Conservation (phyloP, 2,329 filamentous ascomycete genomes). For the Periconia digitata region DNA sequence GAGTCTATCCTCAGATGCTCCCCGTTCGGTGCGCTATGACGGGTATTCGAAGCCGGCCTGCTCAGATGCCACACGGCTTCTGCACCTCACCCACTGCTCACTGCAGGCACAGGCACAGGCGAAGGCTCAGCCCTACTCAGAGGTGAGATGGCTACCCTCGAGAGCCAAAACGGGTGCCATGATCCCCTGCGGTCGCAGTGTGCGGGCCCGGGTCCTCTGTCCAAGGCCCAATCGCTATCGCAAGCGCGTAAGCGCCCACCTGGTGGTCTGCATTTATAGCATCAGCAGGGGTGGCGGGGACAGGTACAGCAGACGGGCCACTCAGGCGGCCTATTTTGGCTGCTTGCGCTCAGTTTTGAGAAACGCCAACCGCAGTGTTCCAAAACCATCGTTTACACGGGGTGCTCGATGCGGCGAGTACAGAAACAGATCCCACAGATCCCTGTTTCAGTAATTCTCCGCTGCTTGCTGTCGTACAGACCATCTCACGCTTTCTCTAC, state of each 20-base stretch:
- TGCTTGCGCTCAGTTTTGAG: constrained; percentile 25
- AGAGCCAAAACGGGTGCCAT: background rate
- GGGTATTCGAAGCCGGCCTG: background rate
- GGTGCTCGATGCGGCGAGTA: constrained; percentile 40
- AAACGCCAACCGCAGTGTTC: constrained; percentile 25
- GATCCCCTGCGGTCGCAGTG: constrained; percentile 18
- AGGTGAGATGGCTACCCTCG: constrained; percentile 23
- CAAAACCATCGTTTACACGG: background rate
- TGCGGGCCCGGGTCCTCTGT: constrained; percentile 25
- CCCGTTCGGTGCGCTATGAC: no score
- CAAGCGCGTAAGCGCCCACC: constrained; percentile 22
- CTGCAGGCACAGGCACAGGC: constrained; percentile 1
- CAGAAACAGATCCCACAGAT: constrained; percentile 43
- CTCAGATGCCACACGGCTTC: constrained; percentile 1
- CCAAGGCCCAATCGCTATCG: constrained; percentile 29
- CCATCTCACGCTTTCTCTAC: constrained; percentile 21
- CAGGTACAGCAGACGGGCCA: constrained; percentile 27
- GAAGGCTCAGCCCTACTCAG: constrained; percentile 32
- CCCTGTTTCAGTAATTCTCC: constrained; percentile 45
- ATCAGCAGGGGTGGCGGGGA: constrained; percentile 10
- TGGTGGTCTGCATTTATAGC: constrained; percentile 37
- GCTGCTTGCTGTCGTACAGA: constrained; percentile 27
- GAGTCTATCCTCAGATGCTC: no score
- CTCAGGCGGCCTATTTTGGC: constrained; percentile 31
- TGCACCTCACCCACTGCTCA: constrained; percentile 9